These are phyloP conservation scores for Colletotrichum tofieldiae DNA, from an alignment of 2,329 filamentous ascomycete genomes.

Conservation along the genomic window DNA sequence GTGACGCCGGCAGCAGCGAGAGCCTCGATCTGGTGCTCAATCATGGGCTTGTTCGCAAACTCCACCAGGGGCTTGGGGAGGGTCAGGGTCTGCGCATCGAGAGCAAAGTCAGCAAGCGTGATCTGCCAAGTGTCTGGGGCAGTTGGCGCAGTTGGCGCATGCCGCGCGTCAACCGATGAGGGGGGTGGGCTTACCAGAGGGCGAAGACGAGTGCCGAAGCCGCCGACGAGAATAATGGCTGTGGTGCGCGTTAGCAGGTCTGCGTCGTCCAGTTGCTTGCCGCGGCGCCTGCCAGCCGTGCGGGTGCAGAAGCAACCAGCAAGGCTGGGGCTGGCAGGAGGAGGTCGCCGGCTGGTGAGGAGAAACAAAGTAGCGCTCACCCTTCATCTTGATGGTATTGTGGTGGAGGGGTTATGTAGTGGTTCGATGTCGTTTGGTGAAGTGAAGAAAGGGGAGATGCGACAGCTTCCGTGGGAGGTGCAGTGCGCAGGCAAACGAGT, in stretches of 20 bases:
- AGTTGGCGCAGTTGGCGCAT: not conserved
- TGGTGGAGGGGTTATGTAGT: slow-evolving; percentile 9
- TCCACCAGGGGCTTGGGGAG: slow-evolving; percentile 98
- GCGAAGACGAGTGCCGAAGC: slow-evolving; percentile 97
- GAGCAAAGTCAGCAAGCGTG: slow-evolving; percentile 40
- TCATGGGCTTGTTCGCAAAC: slow-evolving; percentile 99
- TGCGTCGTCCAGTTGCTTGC: not conserved
- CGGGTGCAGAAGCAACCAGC: not conserved
- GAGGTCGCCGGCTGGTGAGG: not conserved
- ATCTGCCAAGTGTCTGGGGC: slow-evolving; percentile 34
- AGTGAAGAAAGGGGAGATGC: slow-evolving; percentile 15
- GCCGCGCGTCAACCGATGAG: slow-evolving; percentile 15
- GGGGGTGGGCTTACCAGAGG: slow-evolving; percentile 80
- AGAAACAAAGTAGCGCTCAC: slow-evolving; percentile 11
- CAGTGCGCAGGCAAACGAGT: slow-evolving; percentile 36
- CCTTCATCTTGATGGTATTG: slow-evolving; percentile 42
- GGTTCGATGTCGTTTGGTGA: not conserved
- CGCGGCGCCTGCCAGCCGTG: slow-evolving; percentile 5
- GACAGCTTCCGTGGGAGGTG: slow-evolving; percentile 26
- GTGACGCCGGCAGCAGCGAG: slow-evolving; percentile 94
- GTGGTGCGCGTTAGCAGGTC: slow-evolving; percentile 29
- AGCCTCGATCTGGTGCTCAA: slow-evolving; percentile 96
- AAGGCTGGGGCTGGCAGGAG: not conserved
- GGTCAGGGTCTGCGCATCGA: slow-evolving; percentile 82
- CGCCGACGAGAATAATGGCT: slow-evolving; percentile 99